These are phyloP conservation scores for Apiotrichum brassicae DNA, from an alignment of 1,284 basidiomycete species.

Conservation along the genomic window DNA sequence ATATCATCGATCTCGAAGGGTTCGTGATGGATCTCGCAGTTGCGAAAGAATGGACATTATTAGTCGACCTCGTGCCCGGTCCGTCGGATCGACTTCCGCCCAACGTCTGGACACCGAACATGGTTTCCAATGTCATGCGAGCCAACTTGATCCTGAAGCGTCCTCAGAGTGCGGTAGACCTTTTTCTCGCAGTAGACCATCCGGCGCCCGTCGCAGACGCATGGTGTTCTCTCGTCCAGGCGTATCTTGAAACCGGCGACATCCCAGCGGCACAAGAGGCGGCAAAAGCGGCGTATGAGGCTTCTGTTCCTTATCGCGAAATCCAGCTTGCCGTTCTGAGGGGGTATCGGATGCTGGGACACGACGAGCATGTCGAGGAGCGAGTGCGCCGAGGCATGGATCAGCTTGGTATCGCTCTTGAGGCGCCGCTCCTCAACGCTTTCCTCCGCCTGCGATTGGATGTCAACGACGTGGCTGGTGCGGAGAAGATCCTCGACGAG, in stretches of 20 bases:
- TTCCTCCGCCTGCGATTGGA: constrained; percentile 28
- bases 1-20: constrained; percentile 12
- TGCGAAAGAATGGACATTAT: constrained; percentile 16
- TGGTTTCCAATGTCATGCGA: constrained; percentile 22
- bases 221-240: constrained; percentile 20
- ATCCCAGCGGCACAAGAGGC: constrained; percentile 5
- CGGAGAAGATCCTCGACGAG: constrained; percentile 18
- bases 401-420: constrained; percentile 15
- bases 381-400: constrained; percentile 25
- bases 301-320: background rate
- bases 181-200: constrained; percentile 16
- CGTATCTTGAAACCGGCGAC: constrained; percentile 28
- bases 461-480: constrained; percentile 21
- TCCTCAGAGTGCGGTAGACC: constrained; percentile 18
- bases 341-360: constrained; percentile 30
- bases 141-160: constrained; percentile 24
- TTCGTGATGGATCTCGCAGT: constrained; percentile 18
- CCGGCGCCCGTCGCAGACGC: background rate
- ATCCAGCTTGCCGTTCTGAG: constrained; percentile 31
- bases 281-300: background rate
- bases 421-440: constrained; percentile 27
- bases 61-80: constrained; percentile 18
- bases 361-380: constrained; percentile 24
- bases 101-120: constrained; percentile 13
- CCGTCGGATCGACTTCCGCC: constrained; percentile 7